Conservation (phyloP, 2,329 filamentous ascomycete genomes). For the Aspergillus floridensis region DNA sequence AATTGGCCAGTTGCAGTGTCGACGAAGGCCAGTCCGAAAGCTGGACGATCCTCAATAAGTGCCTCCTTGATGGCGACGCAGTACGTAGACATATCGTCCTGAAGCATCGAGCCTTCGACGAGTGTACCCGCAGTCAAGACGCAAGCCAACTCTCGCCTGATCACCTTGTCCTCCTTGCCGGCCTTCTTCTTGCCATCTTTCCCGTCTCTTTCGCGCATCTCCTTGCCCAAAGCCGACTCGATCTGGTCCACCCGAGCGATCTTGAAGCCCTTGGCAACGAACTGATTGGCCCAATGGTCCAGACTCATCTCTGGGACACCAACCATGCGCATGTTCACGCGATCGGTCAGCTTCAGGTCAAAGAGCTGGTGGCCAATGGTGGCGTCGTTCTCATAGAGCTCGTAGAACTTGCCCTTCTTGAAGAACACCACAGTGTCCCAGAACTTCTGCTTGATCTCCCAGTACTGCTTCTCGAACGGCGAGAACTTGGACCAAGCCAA, state of each 20-base stretch:
- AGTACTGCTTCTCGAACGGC: constrained; percentile 96
- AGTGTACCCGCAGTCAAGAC: constrained; percentile 90
- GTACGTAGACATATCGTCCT: constrained; percentile 95
- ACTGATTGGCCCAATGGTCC: constrained; percentile 97
- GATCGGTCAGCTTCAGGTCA: constrained; percentile 93
- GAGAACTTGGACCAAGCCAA: constrained; percentile 79
- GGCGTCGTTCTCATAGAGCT: constrained; percentile 96
- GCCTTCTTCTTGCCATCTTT: constrained; percentile 38
- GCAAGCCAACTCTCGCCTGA: constrained; percentile 82
- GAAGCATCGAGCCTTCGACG: constrained; percentile 93
- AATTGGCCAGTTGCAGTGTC: constrained; percentile 96
- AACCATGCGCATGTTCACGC: constrained; percentile 99
- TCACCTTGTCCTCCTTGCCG: constrained; percentile 84
- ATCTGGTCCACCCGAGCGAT: constrained; percentile 95
- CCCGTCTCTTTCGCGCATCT: constrained; percentile 88
- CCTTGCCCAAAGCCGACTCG: constrained; percentile 91
- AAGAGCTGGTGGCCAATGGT: constrained; percentile 95
- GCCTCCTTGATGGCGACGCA: constrained; percentile 91
- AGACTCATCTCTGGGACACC: constrained; percentile 93
- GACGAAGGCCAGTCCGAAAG: constrained; percentile 89
- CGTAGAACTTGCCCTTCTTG: constrained; percentile 99
- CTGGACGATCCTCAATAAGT: constrained; percentile 67
- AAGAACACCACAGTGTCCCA: constrained; percentile 99
- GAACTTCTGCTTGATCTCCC: constrained; percentile 97
- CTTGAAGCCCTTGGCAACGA: constrained; percentile 96